These are phyloP conservation scores for Plectosphaerella cucumerina DNA, from an alignment of 2,329 filamentous ascomycete genomes.

Conservation along the genomic window DNA sequence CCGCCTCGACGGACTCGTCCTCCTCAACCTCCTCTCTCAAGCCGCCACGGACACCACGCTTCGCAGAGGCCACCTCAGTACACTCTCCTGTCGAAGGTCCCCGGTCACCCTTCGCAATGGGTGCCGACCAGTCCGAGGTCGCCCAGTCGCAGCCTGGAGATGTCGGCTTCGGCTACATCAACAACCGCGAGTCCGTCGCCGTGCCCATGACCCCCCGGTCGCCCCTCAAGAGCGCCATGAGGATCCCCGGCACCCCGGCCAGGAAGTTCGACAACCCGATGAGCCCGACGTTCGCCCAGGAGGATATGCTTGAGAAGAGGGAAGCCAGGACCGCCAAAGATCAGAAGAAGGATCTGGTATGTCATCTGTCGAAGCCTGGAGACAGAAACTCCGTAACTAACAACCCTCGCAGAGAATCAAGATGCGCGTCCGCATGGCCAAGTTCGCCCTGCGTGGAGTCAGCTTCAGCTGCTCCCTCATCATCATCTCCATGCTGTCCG, in stretches of 20 bases:
- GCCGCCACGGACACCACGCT: constrained; percentile 70
- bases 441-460: constrained; percentile 89
- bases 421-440: constrained; percentile 84
- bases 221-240: constrained; percentile 87
- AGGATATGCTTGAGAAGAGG: constrained; percentile 79
- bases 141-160: constrained; percentile 73
- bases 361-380: constrained; percentile 27
- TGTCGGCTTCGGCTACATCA: constrained; percentile 86
- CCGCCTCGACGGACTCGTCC: constrained; percentile 44
- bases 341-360: constrained; percentile 82
- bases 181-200: constrained; percentile 53
- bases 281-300: constrained; percentile 88
- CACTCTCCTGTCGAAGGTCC: constrained; percentile 67
- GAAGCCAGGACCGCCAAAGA: constrained; percentile 79
- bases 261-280: constrained; percentile 70
- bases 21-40: constrained; percentile 57
- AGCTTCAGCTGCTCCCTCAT: constrained; percentile 97
- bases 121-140: constrained; percentile 51
- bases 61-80: constrained; percentile 75
- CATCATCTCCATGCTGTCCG: constrained; percentile 82
- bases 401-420: constrained; percentile 73
- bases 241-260: constrained; percentile 76
- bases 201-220: constrained; percentile 68
- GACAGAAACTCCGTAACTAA: constrained; percentile 19
- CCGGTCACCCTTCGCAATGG: constrained; percentile 51